phyloP scores from a whole-genome alignment of 345 rosid species.

The Eutrema heterophyllum region DNA sequence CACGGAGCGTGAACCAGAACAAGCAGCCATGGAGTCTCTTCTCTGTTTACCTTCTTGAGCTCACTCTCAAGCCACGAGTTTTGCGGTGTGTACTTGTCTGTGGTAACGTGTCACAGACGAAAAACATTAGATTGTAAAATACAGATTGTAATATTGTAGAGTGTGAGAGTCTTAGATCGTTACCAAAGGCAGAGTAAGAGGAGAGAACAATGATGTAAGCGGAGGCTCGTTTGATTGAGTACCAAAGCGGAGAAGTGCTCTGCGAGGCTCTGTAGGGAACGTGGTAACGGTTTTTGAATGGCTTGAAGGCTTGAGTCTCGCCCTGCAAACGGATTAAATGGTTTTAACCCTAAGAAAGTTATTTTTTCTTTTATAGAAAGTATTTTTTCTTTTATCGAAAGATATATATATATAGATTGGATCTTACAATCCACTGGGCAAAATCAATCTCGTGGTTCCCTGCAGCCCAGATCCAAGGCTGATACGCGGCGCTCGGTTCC shows the following conservation, averaged over 20 bases:
- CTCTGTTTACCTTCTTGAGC: constrained; percentile 34
- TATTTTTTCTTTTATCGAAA: neutral
- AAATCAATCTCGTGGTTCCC: constrained; percentile 49
- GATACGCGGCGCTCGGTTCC: constrained; percentile 42
- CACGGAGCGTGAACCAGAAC: constrained; percentile 26
- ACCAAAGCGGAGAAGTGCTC: constrained; percentile 49
- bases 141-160: neutral
- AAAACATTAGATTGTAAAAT: neutral
- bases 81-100: constrained; percentile 41
- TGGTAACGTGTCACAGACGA: neutral
- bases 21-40: constrained; percentile 37
- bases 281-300: constrained; percentile 31
- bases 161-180: neutral
- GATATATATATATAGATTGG: neutral
- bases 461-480: constrained; percentile 47
- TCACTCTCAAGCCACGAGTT: constrained; percentile 30
- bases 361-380: neutral
- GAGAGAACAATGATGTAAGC: constrained; percentile 43
- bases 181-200: constrained; percentile 50
- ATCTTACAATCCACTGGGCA: constrained; percentile 34
- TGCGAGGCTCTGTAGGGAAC: constrained; percentile 37
- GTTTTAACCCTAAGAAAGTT: neutral
- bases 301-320: constrained; percentile 39
- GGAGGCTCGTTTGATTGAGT: constrained; percentile 44
- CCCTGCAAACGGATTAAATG: constrained; percentile 25